Conservation (phyloP, 2,329 filamentous ascomycete genomes). For the Phaeosphaeria sp. region DNA sequence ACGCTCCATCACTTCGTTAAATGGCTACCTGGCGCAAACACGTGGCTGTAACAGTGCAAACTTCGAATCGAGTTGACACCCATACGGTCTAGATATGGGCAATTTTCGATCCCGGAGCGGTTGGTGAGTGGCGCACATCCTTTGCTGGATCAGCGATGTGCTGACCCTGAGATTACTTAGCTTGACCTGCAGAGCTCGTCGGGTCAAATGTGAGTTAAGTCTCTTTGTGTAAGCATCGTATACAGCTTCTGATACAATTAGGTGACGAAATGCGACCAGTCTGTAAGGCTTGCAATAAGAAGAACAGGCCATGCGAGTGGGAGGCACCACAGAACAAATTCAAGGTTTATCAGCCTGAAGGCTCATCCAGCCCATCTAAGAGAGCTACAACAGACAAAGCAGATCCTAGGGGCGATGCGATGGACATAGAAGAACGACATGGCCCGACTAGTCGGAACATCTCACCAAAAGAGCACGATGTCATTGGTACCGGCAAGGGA, state of each 20-base stretch:
- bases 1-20: not conserved
- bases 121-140: conserved; percentile 28
- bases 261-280: conserved; percentile 38
- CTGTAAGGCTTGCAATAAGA: conserved; percentile 42
- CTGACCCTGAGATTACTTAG: conserved; percentile 20
- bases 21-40: not conserved
- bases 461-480: conserved; percentile 18
- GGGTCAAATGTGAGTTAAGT: conserved; percentile 37
- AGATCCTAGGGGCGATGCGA: conserved; percentile 9
- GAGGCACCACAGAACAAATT: conserved; percentile 35
- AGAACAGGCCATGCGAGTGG: conserved; percentile 40
- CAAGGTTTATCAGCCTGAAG: conserved; percentile 33
- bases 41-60: not conserved
- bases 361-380: conserved; percentile 14
- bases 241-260: conserved; percentile 12
- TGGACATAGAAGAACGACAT: conserved; percentile 19
- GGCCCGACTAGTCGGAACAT: conserved; percentile 19
- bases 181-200: conserved; percentile 38
- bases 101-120: conserved; percentile 42
- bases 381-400: conserved; percentile 11
- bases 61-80: conserved; percentile 15
- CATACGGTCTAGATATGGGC: conserved; percentile 22
- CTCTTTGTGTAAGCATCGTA: not conserved
- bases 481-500: conserved; percentile 5
- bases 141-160: not conserved